Conservation (phyloP, 2,329 filamentous ascomycete genomes). For the Aspergillus pseudonomiae region DNA sequence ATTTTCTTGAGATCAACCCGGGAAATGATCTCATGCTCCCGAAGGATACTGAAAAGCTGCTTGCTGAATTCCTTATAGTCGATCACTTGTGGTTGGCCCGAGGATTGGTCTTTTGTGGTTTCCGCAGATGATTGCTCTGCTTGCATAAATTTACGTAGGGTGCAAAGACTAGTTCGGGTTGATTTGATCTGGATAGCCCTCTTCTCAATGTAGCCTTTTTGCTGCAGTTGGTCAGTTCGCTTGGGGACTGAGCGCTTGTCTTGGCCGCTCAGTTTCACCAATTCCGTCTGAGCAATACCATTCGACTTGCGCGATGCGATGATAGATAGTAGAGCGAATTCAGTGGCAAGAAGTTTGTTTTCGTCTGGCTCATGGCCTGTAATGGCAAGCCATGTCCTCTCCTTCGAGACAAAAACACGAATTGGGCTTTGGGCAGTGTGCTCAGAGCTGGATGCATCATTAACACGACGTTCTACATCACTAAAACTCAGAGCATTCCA, state of each 20-base stretch:
- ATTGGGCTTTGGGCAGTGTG: slow-evolving; percentile 7
- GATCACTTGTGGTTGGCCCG: slow-evolving; percentile 38
- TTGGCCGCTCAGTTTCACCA: slow-evolving; percentile 60
- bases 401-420: slow-evolving; percentile 56
- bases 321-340: slow-evolving; percentile 61
- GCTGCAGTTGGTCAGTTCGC: slow-evolving; percentile 59
- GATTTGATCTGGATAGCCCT: slow-evolving; percentile 51
- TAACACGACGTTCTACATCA: slow-evolving; percentile 38
- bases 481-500: slow-evolving; percentile 45
- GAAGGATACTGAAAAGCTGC: slow-evolving; percentile 53
- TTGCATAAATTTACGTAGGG: slow-evolving; percentile 53
- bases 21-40: slow-evolving; percentile 54
- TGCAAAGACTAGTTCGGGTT: slow-evolving; percentile 59
- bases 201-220: slow-evolving; percentile 66
- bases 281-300: slow-evolving; percentile 61
- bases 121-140: slow-evolving; percentile 17
- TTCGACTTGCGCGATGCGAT: slow-evolving; percentile 58
- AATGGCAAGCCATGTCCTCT: slow-evolving; percentile 62
- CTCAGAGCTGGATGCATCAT: slow-evolving; percentile 3
- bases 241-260: slow-evolving; percentile 67
- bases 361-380: slow-evolving; percentile 62
- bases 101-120: slow-evolving; percentile 18
- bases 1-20: slow-evolving; percentile 56
- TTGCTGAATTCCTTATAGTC: slow-evolving; percentile 55
- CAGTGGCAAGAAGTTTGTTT: slow-evolving; percentile 54